These are phyloP conservation scores for Zygotorulaspora sp. DNA, from an alignment of 805 yeast species.

Conservation along the genomic window DNA sequence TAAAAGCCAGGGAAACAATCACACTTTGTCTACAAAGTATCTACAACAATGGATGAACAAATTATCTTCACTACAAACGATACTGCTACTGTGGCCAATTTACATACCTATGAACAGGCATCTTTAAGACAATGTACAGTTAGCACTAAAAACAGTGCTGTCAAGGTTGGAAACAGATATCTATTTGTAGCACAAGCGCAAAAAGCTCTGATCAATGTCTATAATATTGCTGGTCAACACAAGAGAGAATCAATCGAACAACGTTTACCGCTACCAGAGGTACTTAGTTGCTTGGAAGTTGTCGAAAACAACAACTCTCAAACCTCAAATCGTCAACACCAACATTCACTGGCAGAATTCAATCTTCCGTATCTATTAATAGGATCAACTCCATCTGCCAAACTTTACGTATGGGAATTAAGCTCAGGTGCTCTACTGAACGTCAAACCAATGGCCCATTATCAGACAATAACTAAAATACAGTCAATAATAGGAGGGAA, in stretches of 20 bases:
- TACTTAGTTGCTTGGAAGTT: constrained; percentile 46
- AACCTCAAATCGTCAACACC: constrained; percentile 17
- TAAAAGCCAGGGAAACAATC: no score
- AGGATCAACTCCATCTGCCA: constrained; percentile 56
- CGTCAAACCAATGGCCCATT: constrained; percentile 73
- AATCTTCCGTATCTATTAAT: constrained; percentile 65
- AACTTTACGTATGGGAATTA: constrained; percentile 80
- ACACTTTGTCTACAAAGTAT: not conserved
- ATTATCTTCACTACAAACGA: constrained; percentile 30
- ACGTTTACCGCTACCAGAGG: constrained; percentile 80
- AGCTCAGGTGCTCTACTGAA: constrained; percentile 66
- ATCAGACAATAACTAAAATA: constrained; percentile 63
- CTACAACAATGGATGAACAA: constrained; percentile 28
- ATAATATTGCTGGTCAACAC: constrained; percentile 42
- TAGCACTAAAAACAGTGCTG: constrained; percentile 46
- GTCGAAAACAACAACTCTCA: constrained; percentile 22
- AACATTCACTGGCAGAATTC: constrained; percentile 37
- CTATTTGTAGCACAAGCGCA: constrained; percentile 61
- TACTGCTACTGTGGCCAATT: constrained; percentile 28
- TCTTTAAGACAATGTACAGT: constrained; percentile 40
- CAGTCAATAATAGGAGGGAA: constrained; percentile 59
- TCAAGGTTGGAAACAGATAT: constrained; percentile 51
- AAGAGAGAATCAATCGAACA: constrained; percentile 59
- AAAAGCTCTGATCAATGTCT: constrained; percentile 72
- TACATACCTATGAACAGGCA: constrained; percentile 32